Conservation (phyloP, 192 early-diverging fungal genomes). For the Backusella circina region DNA sequence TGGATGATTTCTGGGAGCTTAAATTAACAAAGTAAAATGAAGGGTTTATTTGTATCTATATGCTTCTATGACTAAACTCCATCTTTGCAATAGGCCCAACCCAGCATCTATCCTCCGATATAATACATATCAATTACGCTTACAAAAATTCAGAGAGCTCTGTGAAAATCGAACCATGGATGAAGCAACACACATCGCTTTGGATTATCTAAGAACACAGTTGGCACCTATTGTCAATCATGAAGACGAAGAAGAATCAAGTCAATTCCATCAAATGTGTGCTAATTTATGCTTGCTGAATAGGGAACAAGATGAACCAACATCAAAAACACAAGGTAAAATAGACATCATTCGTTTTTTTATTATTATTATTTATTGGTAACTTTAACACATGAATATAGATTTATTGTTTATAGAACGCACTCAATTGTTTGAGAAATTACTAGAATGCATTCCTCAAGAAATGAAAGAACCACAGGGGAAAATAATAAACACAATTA, state of each 20-base stretch:
- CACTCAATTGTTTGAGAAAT: slow-evolving; percentile 60
- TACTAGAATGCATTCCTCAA: slow-evolving; percentile 74
- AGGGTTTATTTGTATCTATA: neutral
- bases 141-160: slow-evolving; percentile 79
- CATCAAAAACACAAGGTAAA: neutral
- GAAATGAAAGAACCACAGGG: slow-evolving; percentile 72
- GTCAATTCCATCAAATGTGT: slow-evolving; percentile 36
- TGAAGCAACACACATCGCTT: slow-evolving; percentile 48
- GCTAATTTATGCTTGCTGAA: slow-evolving; percentile 11
- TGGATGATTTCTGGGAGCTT: slow-evolving; percentile 87
- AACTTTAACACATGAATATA: neutral
- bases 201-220: slow-evolving; percentile 75
- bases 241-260: slow-evolving; percentile 37
- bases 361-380: neutral
- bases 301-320: neutral
- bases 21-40: slow-evolving; percentile 55
- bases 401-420: slow-evolving; percentile 38
- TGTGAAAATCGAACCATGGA: slow-evolving; percentile 38
- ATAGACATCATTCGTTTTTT: neutral
- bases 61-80: neutral
- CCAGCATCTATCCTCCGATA: slow-evolving; percentile 67
- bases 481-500: slow-evolving; percentile 68
- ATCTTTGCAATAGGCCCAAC: slow-evolving; percentile 40
- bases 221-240: slow-evolving; percentile 73
- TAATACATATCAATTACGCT: slow-evolving; percentile 73